Evolutionary conservation across 495 filamentous ascomycete species (phyloP).

Genomic region (Penicillium psychrofluorescens): DNA sequence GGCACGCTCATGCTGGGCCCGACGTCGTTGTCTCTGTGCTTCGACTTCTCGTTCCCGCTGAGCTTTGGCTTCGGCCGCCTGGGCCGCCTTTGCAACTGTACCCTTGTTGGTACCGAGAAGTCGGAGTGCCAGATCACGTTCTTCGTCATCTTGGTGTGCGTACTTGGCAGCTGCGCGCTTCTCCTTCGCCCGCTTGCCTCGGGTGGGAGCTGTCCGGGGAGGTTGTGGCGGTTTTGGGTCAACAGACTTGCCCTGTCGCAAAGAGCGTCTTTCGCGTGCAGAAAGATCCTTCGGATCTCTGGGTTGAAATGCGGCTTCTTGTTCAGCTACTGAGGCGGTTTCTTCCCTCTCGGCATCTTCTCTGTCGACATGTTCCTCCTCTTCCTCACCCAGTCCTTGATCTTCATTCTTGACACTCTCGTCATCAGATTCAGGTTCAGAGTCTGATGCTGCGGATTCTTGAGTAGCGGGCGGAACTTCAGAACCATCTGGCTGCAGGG

Average conservation of each 20-base stretch:
- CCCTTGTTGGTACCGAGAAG: constrained; percentile 67
- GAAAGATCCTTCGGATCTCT: constrained; percentile 37
- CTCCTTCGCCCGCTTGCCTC: constrained; percentile 76
- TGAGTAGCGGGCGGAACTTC: constrained; percentile 17
- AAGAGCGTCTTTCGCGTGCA: constrained; percentile 40
- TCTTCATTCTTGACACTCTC: constrained; percentile 18
- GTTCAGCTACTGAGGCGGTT: constrained; percentile 7
- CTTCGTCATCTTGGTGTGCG: constrained; percentile 89
- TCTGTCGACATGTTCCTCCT: constrained; percentile 8
- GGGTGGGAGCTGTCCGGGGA: constrained; percentile 39
- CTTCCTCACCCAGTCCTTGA: constrained; percentile 17
- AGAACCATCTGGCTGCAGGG: constrained; percentile 23
- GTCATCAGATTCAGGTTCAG: constrained; percentile 21
- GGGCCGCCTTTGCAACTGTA: constrained; percentile 42
- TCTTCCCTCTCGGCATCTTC: constrained; percentile 10
- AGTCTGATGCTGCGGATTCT: constrained; percentile 2
- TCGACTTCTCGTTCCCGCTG: constrained; percentile 54
- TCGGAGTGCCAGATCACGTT: constrained; percentile 72
- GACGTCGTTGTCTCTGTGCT: constrained; percentile 61
- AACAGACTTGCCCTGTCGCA: constrained; percentile 37
- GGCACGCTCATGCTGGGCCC: constrained; percentile 69
- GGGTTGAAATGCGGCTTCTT: constrained; percentile 11
- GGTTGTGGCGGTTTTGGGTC: constrained; percentile 10
- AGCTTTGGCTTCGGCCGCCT: constrained; percentile 42
- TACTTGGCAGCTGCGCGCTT: constrained; percentile 90